Percentiles rank a stretch among this genome's conserved stretches.
These are phyloP conservation scores for Mycena citricolor DNA, from an alignment of 1,284 basidiomycete species.

Conservation along the genomic window DNA sequence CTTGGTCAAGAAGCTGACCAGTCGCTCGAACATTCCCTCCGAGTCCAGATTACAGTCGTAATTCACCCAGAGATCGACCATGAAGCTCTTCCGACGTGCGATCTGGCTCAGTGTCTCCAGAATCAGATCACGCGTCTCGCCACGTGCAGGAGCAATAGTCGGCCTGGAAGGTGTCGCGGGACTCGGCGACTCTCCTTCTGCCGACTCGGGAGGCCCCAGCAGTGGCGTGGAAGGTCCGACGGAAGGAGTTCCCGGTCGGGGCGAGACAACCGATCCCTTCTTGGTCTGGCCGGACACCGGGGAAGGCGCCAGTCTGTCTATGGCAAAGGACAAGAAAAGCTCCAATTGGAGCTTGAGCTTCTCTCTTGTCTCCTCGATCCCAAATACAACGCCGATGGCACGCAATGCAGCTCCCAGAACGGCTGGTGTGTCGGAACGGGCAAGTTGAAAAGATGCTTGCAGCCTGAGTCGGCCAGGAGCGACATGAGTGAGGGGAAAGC, in stretches of 20 bases:
- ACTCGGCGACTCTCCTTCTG: constrained; percentile 50
- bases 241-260: constrained; percentile 58
- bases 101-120: constrained; percentile 87
- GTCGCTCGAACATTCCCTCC: constrained; percentile 91
- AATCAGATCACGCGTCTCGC: constrained; percentile 88
- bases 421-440: constrained; percentile 82
- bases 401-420: constrained; percentile 83
- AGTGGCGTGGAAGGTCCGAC: constrained; percentile 46
- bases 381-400: constrained; percentile 85
- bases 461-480: constrained; percentile 85
- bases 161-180: constrained; percentile 54
- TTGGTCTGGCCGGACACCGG: constrained; percentile 29
- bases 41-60: constrained; percentile 98
- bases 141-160: constrained; percentile 74
- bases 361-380: constrained; percentile 83
- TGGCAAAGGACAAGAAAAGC: constrained; percentile 89
- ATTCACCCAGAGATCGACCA: constrained; percentile 95
- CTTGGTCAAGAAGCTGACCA: constrained; percentile 89
- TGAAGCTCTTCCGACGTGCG: constrained; percentile 80
- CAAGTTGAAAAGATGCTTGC: constrained; percentile 96
- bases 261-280: constrained; percentile 38
- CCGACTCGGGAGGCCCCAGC: constrained; percentile 44
- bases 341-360: constrained; percentile 97
- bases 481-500: constrained; percentile 72
- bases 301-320: constrained; percentile 79